Evolutionary conservation across 164 flowering plant species (phyloP).

Genomic region (Cinnamomum micranthum): DNA sequence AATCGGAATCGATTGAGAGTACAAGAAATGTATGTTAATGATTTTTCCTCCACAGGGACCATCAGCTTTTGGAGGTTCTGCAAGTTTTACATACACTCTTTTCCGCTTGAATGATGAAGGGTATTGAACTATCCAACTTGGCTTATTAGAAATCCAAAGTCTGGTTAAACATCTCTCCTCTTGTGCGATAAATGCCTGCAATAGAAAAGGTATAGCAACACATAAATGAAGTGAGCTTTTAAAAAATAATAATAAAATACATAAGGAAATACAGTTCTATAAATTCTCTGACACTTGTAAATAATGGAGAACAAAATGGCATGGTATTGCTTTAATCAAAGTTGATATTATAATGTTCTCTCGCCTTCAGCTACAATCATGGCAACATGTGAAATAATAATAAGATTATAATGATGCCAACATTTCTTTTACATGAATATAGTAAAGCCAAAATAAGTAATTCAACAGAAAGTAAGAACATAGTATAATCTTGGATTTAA

Average conservation of each 20-base stretch:
- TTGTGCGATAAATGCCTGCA: constrained; percentile 88
- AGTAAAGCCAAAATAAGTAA: no score
- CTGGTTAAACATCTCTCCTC: constrained; percentile 69
- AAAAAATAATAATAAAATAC: not conserved
- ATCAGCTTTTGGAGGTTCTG: constrained; percentile 34
- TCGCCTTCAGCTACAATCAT: no score
- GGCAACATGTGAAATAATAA: not conserved
- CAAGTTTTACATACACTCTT: constrained; percentile 51
- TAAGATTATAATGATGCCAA: not conserved
- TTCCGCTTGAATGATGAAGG: constrained; percentile 46
- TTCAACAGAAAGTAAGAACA: not conserved
- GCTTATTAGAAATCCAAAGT: constrained; percentile 61
- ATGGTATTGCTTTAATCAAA: not conserved
- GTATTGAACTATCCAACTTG: constrained; percentile 52
- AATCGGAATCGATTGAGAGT: constrained; percentile 45
- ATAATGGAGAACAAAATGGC: not conserved
- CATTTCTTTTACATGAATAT: no score
- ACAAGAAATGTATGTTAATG: constrained; percentile 44
- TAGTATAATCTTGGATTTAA: not conserved
- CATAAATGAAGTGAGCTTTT: not conserved
- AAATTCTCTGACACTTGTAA: not conserved
- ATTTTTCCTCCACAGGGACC: constrained; percentile 44
- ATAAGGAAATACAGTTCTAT: not conserved
- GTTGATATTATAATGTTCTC: no score
- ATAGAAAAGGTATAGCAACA: not conserved